These are phyloP conservation scores for Spathaspora sp. DNA, from an alignment of 1,139 yeast genomes.

Conservation along the genomic window DNA sequence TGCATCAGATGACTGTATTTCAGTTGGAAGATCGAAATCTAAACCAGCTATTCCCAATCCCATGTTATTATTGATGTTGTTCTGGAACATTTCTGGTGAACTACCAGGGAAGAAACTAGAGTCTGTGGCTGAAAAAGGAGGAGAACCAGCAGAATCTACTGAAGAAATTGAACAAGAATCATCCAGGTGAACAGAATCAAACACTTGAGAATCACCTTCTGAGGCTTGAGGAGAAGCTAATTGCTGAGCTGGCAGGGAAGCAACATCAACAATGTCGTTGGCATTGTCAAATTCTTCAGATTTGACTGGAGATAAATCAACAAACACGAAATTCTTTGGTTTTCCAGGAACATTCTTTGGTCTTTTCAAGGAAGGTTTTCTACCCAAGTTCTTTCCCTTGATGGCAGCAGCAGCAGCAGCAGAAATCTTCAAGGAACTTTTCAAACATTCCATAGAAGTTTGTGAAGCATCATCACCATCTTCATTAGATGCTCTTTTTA, in stretches of 20 bases:
- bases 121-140: background rate
- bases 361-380: constrained; percentile 48
- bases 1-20: background rate
- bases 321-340: constrained; percentile 55
- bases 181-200: constrained; percentile 16
- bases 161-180: constrained; percentile 13
- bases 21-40: background rate
- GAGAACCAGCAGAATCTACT: background rate
- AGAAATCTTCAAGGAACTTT: constrained; percentile 45
- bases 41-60: background rate
- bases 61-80: background rate
- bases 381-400: constrained; percentile 29
- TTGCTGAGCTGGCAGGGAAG: constrained; percentile 5
- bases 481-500: constrained; percentile 25
- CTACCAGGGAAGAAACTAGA: background rate
- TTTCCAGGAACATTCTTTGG: constrained; percentile 53
- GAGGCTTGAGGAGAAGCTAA: constrained; percentile 12
- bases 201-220: constrained; percentile 11
- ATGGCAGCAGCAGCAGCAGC: constrained; percentile 24
- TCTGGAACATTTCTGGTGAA: background rate
- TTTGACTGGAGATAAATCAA: constrained; percentile 54
- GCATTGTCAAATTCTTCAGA: constrained; percentile 21
- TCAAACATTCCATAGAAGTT: constrained; percentile 39
- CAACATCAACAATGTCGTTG: background rate
- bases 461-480: constrained; percentile 7